phyloP scores from a whole-genome alignment of 2,329 filamentous ascomycete species.

The Aspergillus caelatus region DNA sequence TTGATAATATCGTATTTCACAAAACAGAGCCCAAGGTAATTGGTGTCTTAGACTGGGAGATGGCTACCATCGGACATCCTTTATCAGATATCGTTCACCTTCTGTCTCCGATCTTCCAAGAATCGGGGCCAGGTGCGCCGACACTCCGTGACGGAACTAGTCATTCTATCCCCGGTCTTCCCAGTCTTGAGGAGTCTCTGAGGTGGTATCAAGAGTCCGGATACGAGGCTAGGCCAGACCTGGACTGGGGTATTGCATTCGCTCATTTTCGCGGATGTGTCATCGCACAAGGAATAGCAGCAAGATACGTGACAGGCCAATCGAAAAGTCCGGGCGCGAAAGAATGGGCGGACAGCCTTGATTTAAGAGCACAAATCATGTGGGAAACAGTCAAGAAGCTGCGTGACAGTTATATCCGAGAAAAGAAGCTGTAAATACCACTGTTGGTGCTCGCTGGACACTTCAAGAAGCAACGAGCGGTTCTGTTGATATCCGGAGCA shows the following conservation, averaged over 20 bases:
- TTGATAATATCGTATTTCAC: slow-evolving; percentile 11
- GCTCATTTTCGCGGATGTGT: neutral
- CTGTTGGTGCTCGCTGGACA: fast-evolving
- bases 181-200: neutral
- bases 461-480: neutral
- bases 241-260: neutral
- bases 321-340: neutral
- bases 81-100: slow-evolving; percentile 1
- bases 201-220: neutral
- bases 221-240: neutral
- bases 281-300: neutral
- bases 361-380: neutral
- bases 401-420: neutral
- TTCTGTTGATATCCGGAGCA: neutral
- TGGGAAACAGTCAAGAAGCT: neutral
- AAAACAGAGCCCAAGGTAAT: slow-evolving; percentile 8
- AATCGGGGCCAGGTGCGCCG: neutral
- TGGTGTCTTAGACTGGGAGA: slow-evolving; percentile 10
- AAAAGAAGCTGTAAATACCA: neutral
- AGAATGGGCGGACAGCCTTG: neutral
- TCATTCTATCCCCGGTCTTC: neutral
- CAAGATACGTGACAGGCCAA: neutral
- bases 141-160: neutral
- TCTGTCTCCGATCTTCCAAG: neutral
- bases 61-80: slow-evolving; percentile 8